Conservation (phyloP, 2,329 filamentous ascomycete species). For the Penicillium sp. region DNA sequence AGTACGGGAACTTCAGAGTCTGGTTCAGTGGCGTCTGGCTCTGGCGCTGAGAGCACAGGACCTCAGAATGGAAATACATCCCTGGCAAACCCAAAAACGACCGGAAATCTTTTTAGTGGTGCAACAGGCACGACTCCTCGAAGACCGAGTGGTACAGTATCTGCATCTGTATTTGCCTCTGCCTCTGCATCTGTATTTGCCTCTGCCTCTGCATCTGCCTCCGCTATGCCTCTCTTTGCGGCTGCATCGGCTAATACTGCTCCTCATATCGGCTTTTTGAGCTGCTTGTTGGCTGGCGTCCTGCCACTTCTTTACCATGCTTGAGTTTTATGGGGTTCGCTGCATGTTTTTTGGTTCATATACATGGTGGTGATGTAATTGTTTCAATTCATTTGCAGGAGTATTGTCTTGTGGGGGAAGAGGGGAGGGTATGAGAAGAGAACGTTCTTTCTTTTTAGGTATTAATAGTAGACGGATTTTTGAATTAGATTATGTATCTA, state of each 20-base stretch:
- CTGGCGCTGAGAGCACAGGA: neutral
- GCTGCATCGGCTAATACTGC: neutral
- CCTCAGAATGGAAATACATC: neutral
- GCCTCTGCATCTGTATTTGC: neutral
- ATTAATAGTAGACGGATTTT: neutral
- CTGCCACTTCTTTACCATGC: conserved; percentile 2
- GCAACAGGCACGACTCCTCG: neutral
- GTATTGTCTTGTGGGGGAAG: neutral
- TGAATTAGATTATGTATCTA: too few relatives aligned
- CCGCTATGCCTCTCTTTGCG: neutral
- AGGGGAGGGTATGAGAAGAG: neutral
- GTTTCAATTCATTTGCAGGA: neutral
- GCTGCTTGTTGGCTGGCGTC: conserved; percentile 3
- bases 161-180: neutral
- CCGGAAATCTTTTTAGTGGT: neutral
- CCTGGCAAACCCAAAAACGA: neutral
- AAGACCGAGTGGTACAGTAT: neutral
- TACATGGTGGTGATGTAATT: neutral
- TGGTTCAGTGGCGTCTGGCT: neutral
- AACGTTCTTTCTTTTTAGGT: neutral
- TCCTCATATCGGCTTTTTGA: conserved; percentile 1
- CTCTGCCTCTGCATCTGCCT: neutral
- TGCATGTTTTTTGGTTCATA: neutral
- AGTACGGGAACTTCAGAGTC: neutral
- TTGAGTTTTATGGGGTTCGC: neutral